Conservation (phyloP, 2,329 filamentous ascomycete genomes). For the Chaetomium globosum region DNA sequence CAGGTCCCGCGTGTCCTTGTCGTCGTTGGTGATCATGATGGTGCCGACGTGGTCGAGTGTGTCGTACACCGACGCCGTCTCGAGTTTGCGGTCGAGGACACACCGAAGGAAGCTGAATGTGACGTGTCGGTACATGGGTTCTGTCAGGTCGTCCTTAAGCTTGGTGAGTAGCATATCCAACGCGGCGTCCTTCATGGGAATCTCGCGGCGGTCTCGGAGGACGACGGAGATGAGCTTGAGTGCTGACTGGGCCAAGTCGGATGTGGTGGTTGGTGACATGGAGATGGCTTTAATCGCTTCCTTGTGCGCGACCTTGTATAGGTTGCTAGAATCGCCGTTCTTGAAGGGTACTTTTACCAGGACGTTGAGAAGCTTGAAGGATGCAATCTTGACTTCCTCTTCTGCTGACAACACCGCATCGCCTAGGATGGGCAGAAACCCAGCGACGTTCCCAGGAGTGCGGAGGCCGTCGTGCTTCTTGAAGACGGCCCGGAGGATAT, state of each 20-base stretch:
- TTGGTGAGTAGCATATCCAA: constrained; percentile 81
- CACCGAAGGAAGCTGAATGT: constrained; percentile 93
- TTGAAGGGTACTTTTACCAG: constrained; percentile 83
- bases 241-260: constrained; percentile 82
- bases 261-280: constrained; percentile 73
- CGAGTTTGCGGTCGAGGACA: constrained; percentile 79
- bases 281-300: constrained; percentile 84
- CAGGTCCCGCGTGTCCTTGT: constrained; percentile 81
- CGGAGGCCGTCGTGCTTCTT: constrained; percentile 82
- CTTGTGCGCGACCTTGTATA: constrained; percentile 76
- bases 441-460: constrained; percentile 75
- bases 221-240: constrained; percentile 86
- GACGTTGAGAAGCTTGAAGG: constrained; percentile 80
- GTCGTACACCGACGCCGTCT: constrained; percentile 88
- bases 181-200: constrained; percentile 76
- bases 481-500: constrained; percentile 81
- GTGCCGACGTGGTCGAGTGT: constrained; percentile 83
- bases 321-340: constrained; percentile 64
- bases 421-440: constrained; percentile 85
- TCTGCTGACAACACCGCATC: constrained; percentile 82
- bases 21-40: constrained; percentile 96
- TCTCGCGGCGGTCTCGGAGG: constrained; percentile 75
- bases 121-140: constrained; percentile 87
- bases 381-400: constrained; percentile 89
- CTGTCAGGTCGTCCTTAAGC: constrained; percentile 84